A percentile compares a stretch with the other conserved stretches of the same genome.
phyloP scores from a whole-genome alignment of 768 basidiomycete species.

The Naematelia aurantialba region DNA sequence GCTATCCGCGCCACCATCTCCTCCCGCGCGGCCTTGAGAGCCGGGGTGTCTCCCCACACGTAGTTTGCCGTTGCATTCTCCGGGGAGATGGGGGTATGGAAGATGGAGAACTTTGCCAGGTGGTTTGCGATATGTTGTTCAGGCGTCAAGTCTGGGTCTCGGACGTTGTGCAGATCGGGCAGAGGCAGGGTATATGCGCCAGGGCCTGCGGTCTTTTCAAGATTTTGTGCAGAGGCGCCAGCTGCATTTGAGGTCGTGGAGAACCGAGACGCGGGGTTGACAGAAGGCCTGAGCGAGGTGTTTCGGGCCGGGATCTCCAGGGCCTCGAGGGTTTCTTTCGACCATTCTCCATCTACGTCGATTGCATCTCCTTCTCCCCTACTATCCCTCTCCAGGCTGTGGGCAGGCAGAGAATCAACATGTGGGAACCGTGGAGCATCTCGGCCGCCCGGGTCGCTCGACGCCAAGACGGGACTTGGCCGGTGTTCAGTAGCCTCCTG shows the following conservation, averaged over 20 bases:
- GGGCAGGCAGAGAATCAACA: neutral
- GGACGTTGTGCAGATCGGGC: neutral
- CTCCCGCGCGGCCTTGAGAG: slow-evolving; percentile 22
- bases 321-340: neutral
- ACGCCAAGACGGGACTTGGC: neutral
- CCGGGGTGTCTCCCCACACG: neutral
- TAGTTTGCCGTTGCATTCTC: neutral
- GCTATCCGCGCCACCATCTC: slow-evolving; percentile 24
- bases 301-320: neutral
- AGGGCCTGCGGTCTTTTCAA: neutral
- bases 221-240: neutral
- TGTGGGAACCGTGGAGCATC: neutral
- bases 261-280: neutral
- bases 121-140: neutral
- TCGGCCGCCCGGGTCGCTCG: neutral
- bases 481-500: neutral
- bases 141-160: neutral
- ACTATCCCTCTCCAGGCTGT: too few species aligned
- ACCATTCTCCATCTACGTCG: neutral
- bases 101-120: neutral
- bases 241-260: too few species aligned
- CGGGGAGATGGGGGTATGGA: neutral
- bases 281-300: neutral
- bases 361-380: neutral
- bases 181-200: neutral